These are phyloP conservation scores for Pulveroboletus ravenelii DNA, from an alignment of 768 basidiomycete genomes.

Conservation along the genomic window DNA sequence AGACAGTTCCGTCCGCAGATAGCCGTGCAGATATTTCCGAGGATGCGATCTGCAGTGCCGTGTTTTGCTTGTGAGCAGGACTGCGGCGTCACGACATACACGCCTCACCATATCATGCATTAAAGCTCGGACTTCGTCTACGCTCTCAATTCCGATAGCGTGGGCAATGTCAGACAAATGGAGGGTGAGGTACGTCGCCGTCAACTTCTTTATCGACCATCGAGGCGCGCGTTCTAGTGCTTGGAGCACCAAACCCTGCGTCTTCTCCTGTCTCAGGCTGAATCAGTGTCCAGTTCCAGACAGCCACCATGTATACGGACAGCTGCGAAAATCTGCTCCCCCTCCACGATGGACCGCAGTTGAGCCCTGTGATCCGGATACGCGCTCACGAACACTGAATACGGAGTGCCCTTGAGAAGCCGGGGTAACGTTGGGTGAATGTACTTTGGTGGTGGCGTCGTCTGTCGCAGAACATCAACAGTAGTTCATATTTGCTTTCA, in stretches of 20 bases:
- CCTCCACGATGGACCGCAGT: conserved; percentile 46
- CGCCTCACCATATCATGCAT: conserved; percentile 70
- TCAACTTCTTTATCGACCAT: conserved; percentile 77
- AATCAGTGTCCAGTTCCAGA: conserved; percentile 5
- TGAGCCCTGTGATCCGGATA: conserved; percentile 55
- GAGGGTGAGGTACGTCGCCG: conserved; percentile 77
- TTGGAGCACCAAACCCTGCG: conserved; percentile 62
- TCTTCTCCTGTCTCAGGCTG: conserved; percentile 52
- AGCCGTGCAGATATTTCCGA: conserved; percentile 68
- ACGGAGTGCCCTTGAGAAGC: conserved; percentile 63
- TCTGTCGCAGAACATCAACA: conserved; percentile 11
- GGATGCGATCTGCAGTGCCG: conserved; percentile 53
- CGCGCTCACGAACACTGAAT: conserved; percentile 55
- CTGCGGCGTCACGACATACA: background rate
- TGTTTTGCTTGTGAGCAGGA: conserved; percentile 2
- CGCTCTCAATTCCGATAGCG: conserved; percentile 37
- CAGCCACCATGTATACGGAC: conserved; percentile 34
- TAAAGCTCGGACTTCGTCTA: conserved; percentile 52
- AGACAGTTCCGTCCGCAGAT: conserved; percentile 64
- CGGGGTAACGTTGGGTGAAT: conserved; percentile 53
- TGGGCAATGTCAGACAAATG: conserved; percentile 67
- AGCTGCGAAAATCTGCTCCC: conserved; percentile 50
- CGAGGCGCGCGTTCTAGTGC: conserved; percentile 67
- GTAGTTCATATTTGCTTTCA: background rate
- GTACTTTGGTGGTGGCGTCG: conserved; percentile 65